Percentiles rank a stretch among this genome's conserved stretches.
phyloP scores from a whole-genome alignment of 2,329 filamentous ascomycete genomes.

The Chaetothyriales sp. region DNA sequence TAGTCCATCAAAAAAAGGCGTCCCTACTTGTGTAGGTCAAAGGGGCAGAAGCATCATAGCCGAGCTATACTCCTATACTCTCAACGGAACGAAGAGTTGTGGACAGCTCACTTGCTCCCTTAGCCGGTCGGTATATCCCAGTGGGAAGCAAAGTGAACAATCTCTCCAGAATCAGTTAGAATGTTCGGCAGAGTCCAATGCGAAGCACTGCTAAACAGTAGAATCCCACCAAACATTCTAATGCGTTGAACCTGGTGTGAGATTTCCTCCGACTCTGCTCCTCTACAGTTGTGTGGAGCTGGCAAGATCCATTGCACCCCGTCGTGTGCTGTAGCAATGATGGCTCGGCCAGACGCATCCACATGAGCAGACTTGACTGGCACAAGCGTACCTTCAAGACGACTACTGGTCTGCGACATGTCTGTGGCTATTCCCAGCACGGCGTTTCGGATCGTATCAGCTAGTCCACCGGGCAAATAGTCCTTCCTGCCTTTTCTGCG shows the following conservation, averaged over 20 bases:
- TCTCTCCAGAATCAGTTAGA: neutral
- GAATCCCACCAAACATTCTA: neutral
- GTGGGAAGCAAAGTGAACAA: neutral
- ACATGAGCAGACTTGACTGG: constrained; percentile 1
- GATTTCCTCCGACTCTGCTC: neutral
- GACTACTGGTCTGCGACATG: constrained; percentile 2
- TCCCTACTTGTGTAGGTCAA: neutral
- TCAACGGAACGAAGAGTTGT: neutral
- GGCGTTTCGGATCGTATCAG: constrained; percentile 12
- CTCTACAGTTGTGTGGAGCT: constrained; percentile 4
- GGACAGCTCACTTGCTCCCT: neutral
- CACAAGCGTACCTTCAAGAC: constrained; percentile 1
- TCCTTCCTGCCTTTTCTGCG: constrained; percentile 12
- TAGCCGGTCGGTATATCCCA: neutral
- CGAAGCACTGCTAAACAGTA: neutral
- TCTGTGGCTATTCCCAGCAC: constrained; percentile 11
- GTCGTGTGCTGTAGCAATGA: constrained; percentile 3
- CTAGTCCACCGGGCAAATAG: constrained; percentile 13
- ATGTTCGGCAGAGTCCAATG: neutral
- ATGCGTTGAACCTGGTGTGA: neutral
- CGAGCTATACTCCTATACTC: neutral
- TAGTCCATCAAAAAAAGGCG: no score
- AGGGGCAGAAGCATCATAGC: neutral
- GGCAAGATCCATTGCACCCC: constrained; percentile 11
- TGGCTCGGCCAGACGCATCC: constrained; percentile 10